These are phyloP conservation scores for Colletotrichum sp. DNA, from an alignment of 2,329 filamentous ascomycete genomes.

Conservation along the genomic window DNA sequence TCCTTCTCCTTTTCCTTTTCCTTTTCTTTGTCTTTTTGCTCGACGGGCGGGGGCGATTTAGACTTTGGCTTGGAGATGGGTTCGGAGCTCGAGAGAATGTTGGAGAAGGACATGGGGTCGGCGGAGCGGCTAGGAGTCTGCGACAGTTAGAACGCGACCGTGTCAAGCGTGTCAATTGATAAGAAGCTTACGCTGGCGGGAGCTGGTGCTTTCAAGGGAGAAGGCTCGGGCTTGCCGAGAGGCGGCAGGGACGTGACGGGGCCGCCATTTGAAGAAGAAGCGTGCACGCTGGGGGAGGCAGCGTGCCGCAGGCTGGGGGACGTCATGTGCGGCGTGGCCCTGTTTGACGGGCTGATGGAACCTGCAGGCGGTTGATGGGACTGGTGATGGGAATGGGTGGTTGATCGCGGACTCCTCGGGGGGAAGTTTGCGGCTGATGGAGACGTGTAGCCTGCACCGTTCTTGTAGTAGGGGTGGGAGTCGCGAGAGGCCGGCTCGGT, in stretches of 20 bases:
- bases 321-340: slow-evolving; percentile 42
- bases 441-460: slow-evolving; percentile 51
- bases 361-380: slow-evolving; percentile 44
- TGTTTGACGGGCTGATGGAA: slow-evolving; percentile 48
- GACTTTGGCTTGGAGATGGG: slow-evolving; percentile 60
- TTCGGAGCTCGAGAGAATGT: slow-evolving; percentile 84
- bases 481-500: slow-evolving; percentile 38
- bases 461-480: slow-evolving; percentile 50
- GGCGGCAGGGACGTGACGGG: slow-evolving; percentile 35
- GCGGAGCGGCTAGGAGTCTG: slow-evolving; percentile 76
- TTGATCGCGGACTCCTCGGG: slow-evolving; percentile 56
- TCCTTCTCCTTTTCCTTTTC: slow-evolving; percentile 10
- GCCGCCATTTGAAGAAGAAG: slow-evolving; percentile 46
- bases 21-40: background rate
- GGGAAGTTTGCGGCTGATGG: slow-evolving; percentile 49
- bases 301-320: slow-evolving; percentile 56
- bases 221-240: slow-evolving; percentile 43
- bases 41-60: slow-evolving; percentile 9
- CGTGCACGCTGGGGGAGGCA: slow-evolving; percentile 38
- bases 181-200: slow-evolving; percentile 37
- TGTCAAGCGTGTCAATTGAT: background rate
- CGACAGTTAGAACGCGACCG: background rate
- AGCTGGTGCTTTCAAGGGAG: slow-evolving; percentile 42
- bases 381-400: slow-evolving; percentile 40
- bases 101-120: slow-evolving; percentile 95